phyloP scores from a whole-genome alignment of 192 early-diverging fungal genomes.

The Mortierella antarctica region DNA sequence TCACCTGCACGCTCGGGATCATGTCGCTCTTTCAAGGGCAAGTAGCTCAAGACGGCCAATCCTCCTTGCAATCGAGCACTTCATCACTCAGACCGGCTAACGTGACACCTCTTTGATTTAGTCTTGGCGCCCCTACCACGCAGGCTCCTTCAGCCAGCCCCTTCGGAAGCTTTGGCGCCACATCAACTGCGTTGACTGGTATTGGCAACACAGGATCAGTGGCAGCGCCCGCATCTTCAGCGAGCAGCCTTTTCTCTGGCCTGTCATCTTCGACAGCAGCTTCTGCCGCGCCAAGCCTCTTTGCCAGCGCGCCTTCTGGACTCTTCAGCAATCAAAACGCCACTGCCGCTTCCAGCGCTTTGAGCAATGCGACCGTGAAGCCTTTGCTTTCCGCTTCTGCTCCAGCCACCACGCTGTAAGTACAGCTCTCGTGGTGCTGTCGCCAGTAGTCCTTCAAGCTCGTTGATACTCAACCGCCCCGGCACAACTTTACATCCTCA shows the following conservation, averaged over 20 bases:
- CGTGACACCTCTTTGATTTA: too few species aligned
- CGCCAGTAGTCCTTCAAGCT: neutral
- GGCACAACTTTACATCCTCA: neutral
- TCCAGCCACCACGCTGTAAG: constrained; percentile 8
- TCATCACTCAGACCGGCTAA: too few species aligned
- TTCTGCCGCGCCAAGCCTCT: constrained; percentile 19
- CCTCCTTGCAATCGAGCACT: too few species aligned
- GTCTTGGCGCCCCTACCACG: too few species aligned
- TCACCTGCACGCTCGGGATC: neutral
- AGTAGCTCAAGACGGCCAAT: neutral
- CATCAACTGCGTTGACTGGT: constrained; percentile 9
- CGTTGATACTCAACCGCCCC: neutral
- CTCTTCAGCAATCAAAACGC: constrained; percentile 27
- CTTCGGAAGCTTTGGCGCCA: neutral
- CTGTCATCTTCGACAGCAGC: constrained; percentile 3
- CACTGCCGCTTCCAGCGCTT: constrained; percentile 19
- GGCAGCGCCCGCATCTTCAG: constrained; percentile 1
- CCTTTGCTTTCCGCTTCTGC: constrained; percentile 14
- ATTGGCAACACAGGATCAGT: neutral
- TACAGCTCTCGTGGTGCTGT: neutral
- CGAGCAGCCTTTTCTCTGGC: constrained; percentile 12
- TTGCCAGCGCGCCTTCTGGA: constrained; percentile 17
- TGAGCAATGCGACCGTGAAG: constrained; percentile 24
- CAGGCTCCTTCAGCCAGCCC: neutral
- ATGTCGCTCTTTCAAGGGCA: constrained; percentile 17